These are phyloP conservation scores for Aplosporella prunicola DNA, from an alignment of 2,329 filamentous ascomycete species.

Conservation along the genomic window DNA sequence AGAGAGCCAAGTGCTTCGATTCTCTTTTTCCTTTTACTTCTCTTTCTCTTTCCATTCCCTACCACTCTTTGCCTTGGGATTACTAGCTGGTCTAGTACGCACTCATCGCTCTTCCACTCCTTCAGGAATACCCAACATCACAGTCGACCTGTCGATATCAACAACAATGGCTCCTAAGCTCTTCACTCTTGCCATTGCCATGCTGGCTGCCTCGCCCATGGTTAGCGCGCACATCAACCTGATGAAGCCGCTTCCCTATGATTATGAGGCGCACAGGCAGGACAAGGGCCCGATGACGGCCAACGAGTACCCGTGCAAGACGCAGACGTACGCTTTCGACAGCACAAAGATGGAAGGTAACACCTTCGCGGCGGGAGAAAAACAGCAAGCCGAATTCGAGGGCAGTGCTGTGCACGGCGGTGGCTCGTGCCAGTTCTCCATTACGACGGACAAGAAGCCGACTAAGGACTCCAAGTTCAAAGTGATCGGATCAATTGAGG, in stretches of 20 bases:
- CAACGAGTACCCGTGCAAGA: constrained; percentile 7
- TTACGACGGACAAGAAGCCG: constrained; percentile 56
- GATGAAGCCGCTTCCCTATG: constrained; percentile 5
- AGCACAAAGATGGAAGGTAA: constrained; percentile 4
- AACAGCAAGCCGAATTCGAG: too few relatives aligned
- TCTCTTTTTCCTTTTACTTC: too few relatives aligned
- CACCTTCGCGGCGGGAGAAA: too few relatives aligned
- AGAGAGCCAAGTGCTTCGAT: too few relatives aligned
- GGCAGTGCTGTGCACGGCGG: constrained; percentile 86
- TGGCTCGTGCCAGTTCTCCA: constrained; percentile 77
- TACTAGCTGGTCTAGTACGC: too few relatives aligned
- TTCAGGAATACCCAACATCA: too few relatives aligned
- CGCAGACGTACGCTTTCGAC: constrained; percentile 2
- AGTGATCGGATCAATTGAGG: constrained; percentile 81
- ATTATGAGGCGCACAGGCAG: constrained; percentile 1
- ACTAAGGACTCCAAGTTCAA: constrained; percentile 57
- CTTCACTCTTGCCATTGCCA: not conserved
- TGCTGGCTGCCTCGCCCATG: constrained; percentile 2
- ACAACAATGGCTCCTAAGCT: constrained; percentile 1
- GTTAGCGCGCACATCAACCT: constrained; percentile 4
- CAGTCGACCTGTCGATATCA: too few relatives aligned
- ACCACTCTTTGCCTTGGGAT: too few relatives aligned
- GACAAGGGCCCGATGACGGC: constrained; percentile 3
- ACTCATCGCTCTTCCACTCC: too few relatives aligned
- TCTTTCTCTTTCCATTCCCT: too few relatives aligned